phyloP scores from a whole-genome alignment of 192 early-diverging fungal genomes.

The Gamsiella multidivaricata region DNA sequence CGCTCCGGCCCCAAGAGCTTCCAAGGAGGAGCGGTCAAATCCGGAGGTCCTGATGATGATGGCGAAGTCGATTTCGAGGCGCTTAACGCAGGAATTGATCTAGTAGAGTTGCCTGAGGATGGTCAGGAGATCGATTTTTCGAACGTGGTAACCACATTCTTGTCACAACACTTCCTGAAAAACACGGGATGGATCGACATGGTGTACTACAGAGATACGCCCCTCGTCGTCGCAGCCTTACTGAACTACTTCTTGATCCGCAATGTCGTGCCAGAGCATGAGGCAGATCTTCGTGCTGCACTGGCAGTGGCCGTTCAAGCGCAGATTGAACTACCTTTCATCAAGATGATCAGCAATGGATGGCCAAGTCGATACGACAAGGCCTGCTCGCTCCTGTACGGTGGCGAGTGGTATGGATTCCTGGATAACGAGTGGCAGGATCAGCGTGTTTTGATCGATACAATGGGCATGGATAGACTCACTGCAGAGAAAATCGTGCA shows the following conservation, averaged over 20 bases:
- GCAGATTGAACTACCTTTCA: conserved; percentile 59
- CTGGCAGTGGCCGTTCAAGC: conserved; percentile 55
- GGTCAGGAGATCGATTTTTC: conserved; percentile 53
- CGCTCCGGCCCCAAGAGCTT: conserved; percentile 61
- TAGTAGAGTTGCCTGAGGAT: conserved; percentile 56
- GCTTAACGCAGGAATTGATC: conserved; percentile 54
- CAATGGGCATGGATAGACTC: conserved; percentile 35
- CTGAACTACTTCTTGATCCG: conserved; percentile 61
- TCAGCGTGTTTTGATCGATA: background rate
- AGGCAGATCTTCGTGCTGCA: conserved; percentile 59
- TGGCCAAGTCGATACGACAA: conserved; percentile 63
- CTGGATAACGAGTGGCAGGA: conserved; percentile 42
- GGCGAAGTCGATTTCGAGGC: conserved; percentile 59
- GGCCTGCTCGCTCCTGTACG: conserved; percentile 62
- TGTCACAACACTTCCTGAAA: conserved; percentile 62
- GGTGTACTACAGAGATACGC: conserved; percentile 57
- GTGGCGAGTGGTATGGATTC: conserved; percentile 53
- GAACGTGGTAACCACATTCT: conserved; percentile 60
- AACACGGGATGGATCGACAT: conserved; percentile 58
- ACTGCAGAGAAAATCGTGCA: conserved; percentile 26
- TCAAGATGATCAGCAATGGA: conserved; percentile 52
- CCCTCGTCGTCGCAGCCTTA: conserved; percentile 57
- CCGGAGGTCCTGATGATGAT: conserved; percentile 39
- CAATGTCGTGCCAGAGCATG: conserved; percentile 64
- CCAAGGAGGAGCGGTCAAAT: conserved; percentile 49